Conservation (phyloP, 2,329 filamentous ascomycete genomes). For the Cladosporium phlei region DNA sequence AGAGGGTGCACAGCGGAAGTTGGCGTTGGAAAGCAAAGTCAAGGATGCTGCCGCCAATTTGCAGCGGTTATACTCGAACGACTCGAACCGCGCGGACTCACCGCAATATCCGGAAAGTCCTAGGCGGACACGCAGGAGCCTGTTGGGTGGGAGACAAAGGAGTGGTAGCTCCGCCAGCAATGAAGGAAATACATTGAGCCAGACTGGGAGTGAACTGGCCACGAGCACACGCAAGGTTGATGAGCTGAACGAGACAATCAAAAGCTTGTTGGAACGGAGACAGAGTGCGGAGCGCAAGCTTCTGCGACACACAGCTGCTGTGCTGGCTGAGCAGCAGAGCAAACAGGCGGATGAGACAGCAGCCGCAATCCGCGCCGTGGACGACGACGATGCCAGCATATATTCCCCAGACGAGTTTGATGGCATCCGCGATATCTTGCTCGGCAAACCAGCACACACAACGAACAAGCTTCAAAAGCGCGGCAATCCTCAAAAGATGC, state of each 20-base stretch:
- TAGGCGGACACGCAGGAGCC: constrained; percentile 50
- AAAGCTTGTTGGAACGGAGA: constrained; percentile 69
- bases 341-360: constrained; percentile 43
- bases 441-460: constrained; percentile 19
- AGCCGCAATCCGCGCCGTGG: constrained; percentile 14
- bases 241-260: constrained; percentile 74
- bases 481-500: constrained; percentile 19
- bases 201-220: constrained; percentile 69
- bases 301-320: constrained; percentile 85
- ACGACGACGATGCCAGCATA: constrained; percentile 21
- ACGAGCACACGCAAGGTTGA: constrained; percentile 78
- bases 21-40: constrained; percentile 87
- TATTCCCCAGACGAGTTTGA: constrained; percentile 52
- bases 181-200: constrained; percentile 36
- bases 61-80: constrained; percentile 69
- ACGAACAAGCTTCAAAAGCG: constrained; percentile 17
- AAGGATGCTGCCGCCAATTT: constrained; percentile 88
- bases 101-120: constrained; percentile 44
- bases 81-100: constrained; percentile 41
- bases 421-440: constrained; percentile 31
- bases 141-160: constrained; percentile 29
- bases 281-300: constrained; percentile 71
- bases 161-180: constrained; percentile 42
- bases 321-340: constrained; percentile 75
- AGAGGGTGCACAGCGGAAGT: constrained; percentile 73